These are phyloP conservation scores for Pseudisothecium myosuroides DNA, from an alignment of 225 moss, liverwort and hornwort genomes.

Conservation along the genomic window DNA sequence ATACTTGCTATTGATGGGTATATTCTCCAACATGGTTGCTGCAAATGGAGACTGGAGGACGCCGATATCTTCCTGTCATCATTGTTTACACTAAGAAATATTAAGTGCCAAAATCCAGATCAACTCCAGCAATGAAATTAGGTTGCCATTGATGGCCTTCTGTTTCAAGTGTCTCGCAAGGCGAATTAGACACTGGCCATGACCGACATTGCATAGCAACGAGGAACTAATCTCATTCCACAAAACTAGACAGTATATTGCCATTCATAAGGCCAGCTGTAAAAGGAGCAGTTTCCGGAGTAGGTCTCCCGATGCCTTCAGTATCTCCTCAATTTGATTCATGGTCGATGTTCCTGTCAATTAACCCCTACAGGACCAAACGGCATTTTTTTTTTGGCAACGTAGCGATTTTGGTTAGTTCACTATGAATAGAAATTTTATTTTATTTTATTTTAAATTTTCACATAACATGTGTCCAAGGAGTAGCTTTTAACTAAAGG, in stretches of 20 bases:
- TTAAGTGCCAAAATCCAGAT: neutral
- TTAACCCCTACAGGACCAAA: too few species aligned
- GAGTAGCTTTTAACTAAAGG: too few species aligned
- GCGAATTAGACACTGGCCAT: neutral
- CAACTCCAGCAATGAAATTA: neutral
- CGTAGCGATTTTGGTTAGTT: too few species aligned
- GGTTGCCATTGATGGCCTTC: neutral
- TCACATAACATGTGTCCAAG: too few species aligned
- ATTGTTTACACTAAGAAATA: neutral
- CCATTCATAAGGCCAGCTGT: neutral
- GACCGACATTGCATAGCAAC: neutral
- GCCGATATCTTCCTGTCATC: constrained; percentile 71
- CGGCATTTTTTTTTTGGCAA: too few species aligned
- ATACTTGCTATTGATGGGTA: constrained; percentile 60
- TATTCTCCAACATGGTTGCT: constrained; percentile 74
- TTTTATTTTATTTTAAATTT: too few species aligned
- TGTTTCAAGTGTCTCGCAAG: neutral
- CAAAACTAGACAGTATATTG: neutral
- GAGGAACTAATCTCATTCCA: neutral
- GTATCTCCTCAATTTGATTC: too few species aligned
- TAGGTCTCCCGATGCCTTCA: too few species aligned
- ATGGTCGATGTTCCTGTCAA: too few species aligned
- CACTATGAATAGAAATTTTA: too few species aligned
- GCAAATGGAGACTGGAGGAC: constrained; percentile 83
- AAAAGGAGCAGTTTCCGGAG: neutral